Base-by-base conservation (phyloP, 192 early-diverging fungal species). In the Mycoemilia scoparia region DNA sequence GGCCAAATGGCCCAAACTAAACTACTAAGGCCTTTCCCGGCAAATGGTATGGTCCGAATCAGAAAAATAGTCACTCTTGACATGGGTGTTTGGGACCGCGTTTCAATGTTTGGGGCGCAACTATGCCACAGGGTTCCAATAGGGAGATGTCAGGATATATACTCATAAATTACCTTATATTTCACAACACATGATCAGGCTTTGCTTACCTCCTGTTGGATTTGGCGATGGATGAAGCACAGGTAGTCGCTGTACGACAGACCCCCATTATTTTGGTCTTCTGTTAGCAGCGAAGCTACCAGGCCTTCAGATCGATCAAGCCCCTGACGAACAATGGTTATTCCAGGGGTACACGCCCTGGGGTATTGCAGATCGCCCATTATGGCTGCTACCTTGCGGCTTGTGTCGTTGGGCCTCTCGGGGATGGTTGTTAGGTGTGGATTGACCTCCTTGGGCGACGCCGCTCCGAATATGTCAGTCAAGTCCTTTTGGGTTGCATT, bases 211-310 rank as follows among this genome's bases (percentile, higher is more conserved):
- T 82, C 82, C 8, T 56, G 66, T 52, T 82, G 81, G 43, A 87
- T 84, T 52, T 76, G 78, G 46, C 79, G 67, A 56, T 97, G 93
- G 37, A 96, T 73, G 15, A 70, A 51, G 30, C 81, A 82, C 16
- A 97, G 51, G 41, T 77, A 93, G 44, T 97, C 92, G 5, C 95
- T 87, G 54, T 97, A 97, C 7, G 72, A 75, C 78, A 85, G 76
- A 34, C 71, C 70, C 29, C 82, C 86, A 29, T 75, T 71, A 43
- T 81, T 84, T 47, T 81, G 75, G 59, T 97, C 93, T 58, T 97
- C 93, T 9, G 76, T 54, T 41, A 97, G 51, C 38, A 75, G 46
- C 16, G 72, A 67, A 7, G 67, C 61, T 55, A 93, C 86, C 36
- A 82, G 77, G 7, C 73, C 50, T 46, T 97, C 93, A 3, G 64